A percentile compares a stretch with the other conserved stretches of the same genome.
Evolutionary conservation across 192 early-diverging fungal genomes (phyloP).

Genomic region (Mortierella claussenii): DNA sequence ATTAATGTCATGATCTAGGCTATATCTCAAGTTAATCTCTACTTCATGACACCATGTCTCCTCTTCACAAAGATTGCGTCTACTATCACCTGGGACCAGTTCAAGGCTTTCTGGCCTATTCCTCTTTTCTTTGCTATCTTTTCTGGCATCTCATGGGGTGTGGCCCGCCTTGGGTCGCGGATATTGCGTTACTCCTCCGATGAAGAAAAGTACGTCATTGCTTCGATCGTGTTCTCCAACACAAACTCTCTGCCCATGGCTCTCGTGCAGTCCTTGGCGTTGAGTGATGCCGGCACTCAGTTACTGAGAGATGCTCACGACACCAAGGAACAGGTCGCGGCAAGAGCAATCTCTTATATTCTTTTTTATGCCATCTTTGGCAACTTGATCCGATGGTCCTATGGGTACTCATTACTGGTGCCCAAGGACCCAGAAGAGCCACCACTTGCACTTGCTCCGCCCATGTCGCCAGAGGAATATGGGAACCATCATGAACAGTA

Average conservation of each 20-base stretch:
- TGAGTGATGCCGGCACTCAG: slow-evolving; percentile 54
- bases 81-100: slow-evolving; percentile 68
- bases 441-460: too few relatives aligned
- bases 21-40: slow-evolving; percentile 68
- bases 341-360: slow-evolving; percentile 80
- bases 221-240: slow-evolving; percentile 75
- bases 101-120: slow-evolving; percentile 78
- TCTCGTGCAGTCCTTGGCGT: slow-evolving; percentile 66
- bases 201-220: slow-evolving; percentile 69
- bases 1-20: too few relatives aligned
- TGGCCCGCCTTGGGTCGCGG: slow-evolving; percentile 44
- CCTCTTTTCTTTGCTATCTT: slow-evolving; percentile 62
- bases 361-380: slow-evolving; percentile 83
- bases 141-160: slow-evolving; percentile 36
- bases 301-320: slow-evolving; percentile 55
- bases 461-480: too few relatives aligned
- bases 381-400: slow-evolving; percentile 83
- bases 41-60: slow-evolving; percentile 79
- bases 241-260: slow-evolving; percentile 81
- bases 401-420: slow-evolving; percentile 73
- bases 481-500: neutral
- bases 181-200: slow-evolving; percentile 54
- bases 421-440: slow-evolving; percentile 12
- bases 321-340: slow-evolving; percentile 50
- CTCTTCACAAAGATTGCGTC: slow-evolving; percentile 80